These are phyloP conservation scores for Aspergillus ustus DNA, from an alignment of 2,329 filamentous ascomycete genomes.

Conservation along the genomic window DNA sequence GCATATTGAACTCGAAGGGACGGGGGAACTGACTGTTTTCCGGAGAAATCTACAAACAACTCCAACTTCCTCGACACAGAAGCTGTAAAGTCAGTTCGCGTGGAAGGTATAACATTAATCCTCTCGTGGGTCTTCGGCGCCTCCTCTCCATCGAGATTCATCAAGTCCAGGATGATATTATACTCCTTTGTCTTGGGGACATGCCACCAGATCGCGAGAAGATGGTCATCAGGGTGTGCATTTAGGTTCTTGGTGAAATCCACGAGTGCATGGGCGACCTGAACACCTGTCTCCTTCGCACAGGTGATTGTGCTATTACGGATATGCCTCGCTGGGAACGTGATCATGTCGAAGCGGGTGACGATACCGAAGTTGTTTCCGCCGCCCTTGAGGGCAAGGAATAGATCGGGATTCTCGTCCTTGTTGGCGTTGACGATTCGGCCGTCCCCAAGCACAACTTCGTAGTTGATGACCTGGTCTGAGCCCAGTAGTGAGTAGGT, in stretches of 20 bases:
- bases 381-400: not conserved
- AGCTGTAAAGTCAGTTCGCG: not conserved
- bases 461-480: not conserved
- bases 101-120: not conserved
- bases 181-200: not conserved
- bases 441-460: not conserved
- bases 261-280: not conserved
- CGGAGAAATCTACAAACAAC: not conserved
- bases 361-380: slow-evolving; percentile 7
- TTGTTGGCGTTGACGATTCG: not conserved
- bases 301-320: not conserved
- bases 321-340: not conserved
- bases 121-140: not conserved
- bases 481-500: too few species aligned
- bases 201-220: not conserved
- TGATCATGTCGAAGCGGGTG: slow-evolving; percentile 3
- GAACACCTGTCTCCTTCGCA: not conserved
- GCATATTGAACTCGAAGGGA: too few species aligned
- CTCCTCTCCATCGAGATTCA: not conserved
- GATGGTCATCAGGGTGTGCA: not conserved
- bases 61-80: not conserved
- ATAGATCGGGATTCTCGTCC: not conserved
- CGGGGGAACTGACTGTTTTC: not conserved
- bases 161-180: not conserved
- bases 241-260: not conserved